A percentile compares a stretch with the other conserved stretches of the same genome.
phyloP scores from a whole-genome alignment of 768 basidiomycete species.

The Cystoderma amianthinum region DNA sequence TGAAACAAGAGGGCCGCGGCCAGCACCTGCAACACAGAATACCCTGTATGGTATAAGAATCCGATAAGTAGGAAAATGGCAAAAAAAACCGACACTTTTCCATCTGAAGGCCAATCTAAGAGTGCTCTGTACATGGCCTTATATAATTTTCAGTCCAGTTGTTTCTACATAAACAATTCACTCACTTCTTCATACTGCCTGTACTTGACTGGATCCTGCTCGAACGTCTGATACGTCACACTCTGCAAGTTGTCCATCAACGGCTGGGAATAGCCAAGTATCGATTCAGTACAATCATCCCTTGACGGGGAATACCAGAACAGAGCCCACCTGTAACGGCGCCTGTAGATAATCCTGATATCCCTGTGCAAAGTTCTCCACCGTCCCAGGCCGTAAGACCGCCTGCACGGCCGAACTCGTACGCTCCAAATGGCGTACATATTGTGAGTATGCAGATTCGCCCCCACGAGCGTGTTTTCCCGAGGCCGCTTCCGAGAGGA shows the following conservation, averaged over 20 bases:
- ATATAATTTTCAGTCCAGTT: background rate
- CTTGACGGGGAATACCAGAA: constrained; percentile 3
- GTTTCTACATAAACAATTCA: constrained; percentile 6
- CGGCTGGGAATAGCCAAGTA: constrained; percentile 43
- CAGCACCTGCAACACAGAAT: constrained; percentile 91
- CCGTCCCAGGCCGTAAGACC: constrained; percentile 58
- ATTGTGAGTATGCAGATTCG: constrained; percentile 84
- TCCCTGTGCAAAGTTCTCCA: constrained; percentile 86
- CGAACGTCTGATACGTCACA: constrained; percentile 95
- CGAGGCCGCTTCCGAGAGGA: constrained; percentile 64
- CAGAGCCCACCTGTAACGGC: constrained; percentile 73
- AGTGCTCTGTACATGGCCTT: constrained; percentile 82
- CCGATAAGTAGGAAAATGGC: constrained; percentile 4
- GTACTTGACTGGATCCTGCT: constrained; percentile 97
- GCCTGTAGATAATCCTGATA: constrained; percentile 96
- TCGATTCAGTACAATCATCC: constrained; percentile 5
- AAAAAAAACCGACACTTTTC: constrained; percentile 49
- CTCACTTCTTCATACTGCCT: constrained; percentile 86
- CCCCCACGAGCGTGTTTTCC: constrained; percentile 76
- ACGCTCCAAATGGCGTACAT: constrained; percentile 77
- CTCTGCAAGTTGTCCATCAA: constrained; percentile 97
- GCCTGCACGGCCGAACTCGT: constrained; percentile 66
- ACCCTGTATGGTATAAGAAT: constrained; percentile 38
- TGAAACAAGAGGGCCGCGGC: constrained; percentile 87
- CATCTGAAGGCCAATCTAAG: constrained; percentile 54